Evolutionary conservation across 805 yeast species (phyloP), one percentile per base, ranked within the genome.

Genomic region (Kluyveromyces wickerhamii): DNA sequence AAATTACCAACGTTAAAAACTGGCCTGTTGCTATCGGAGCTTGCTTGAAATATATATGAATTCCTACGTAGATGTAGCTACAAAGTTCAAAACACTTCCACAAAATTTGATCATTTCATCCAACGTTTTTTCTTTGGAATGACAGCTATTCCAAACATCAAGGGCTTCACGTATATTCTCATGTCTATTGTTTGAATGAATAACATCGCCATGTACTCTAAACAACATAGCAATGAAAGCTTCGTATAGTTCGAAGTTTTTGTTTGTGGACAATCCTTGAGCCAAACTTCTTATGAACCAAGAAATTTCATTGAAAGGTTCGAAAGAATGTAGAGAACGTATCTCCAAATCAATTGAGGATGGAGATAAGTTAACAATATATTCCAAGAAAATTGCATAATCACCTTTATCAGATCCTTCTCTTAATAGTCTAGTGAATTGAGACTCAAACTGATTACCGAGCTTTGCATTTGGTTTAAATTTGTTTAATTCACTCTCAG

Each of bases 281-380:
- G 71, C 64, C 44, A 92, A 52, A 0, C 94, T 88, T n/a, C 65
- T 59, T 10, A 87, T 64, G 44, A 89, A 86, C 41, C 64, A 57
- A 1, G 69, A 52, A 46, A 87, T 55, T 60, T 89, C 96, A 8
- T 59, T 52, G 36, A 73, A 72, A 11, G 94, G 94, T 14, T 79
- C 75, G 32, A 68, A 62, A 2, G 79, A 55, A 45, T 76, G 71
- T 42, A 92, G 57, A 2, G 96, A 80, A 49, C 94, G 76, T 38
- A 92, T 76, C 57, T 92, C 99, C 38, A 92, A 58, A 54, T 92
- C 97, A 17, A 86, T 69, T 2, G 72, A 60, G 2, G 95, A 68
- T 4, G 96, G 95, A 0, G 95, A 68, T 23, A 84, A 69, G 2
- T 54, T 51, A 7, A 76, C 63, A 21, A 92, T 54, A 48, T 65